Evolutionary conservation across 768 basidiomycete genomes (phyloP).

Genomic region (Gloeostereum incarnatum): DNA sequence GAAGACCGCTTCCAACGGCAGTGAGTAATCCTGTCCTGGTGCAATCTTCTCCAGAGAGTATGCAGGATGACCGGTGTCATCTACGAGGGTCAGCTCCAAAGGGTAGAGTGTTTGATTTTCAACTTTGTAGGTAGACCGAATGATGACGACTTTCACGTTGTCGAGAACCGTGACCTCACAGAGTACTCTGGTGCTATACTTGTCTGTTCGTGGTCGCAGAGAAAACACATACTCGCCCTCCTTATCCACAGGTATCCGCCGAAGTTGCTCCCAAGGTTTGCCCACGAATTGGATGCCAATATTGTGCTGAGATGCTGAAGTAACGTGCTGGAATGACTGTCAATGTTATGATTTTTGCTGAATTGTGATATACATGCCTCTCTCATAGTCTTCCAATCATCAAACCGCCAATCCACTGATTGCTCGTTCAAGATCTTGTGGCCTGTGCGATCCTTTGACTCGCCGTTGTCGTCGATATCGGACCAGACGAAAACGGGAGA

Average conservation of each 20-base stretch:
- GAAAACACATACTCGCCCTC: slow-evolving; percentile 89
- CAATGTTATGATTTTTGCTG: slow-evolving; percentile 1
- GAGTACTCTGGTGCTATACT: slow-evolving; percentile 70
- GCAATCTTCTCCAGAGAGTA: slow-evolving; percentile 80
- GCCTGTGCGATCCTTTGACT: slow-evolving; percentile 35
- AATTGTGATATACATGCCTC: slow-evolving; percentile 47
- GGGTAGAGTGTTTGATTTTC: slow-evolving; percentile 90
- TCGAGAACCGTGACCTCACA: slow-evolving; percentile 87
- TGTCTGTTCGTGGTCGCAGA: slow-evolving; percentile 71
- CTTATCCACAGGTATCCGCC: slow-evolving; percentile 82
- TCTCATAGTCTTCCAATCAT: slow-evolving; percentile 90
- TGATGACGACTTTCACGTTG: slow-evolving; percentile 89
- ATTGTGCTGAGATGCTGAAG: slow-evolving; percentile 63
- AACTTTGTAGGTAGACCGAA: slow-evolving; percentile 87
- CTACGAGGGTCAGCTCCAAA: slow-evolving; percentile 83
- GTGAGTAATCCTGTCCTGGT: slow-evolving; percentile 81
- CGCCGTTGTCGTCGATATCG: slow-evolving; percentile 51
- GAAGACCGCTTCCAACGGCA: slow-evolving; percentile 86
- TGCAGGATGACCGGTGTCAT: slow-evolving; percentile 74
- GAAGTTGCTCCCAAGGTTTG: slow-evolving; percentile 83
- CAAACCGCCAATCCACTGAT: slow-evolving; percentile 90
- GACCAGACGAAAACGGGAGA: slow-evolving; percentile 81
- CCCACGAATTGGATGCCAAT: slow-evolving; percentile 80
- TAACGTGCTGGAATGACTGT: slow-evolving; percentile 38
- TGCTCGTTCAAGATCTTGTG: slow-evolving; percentile 66